Percentiles rank a stretch among this genome's conserved stretches.
phyloP scores from a whole-genome alignment of 257 asterid genomes.

The Petrea volubilis region DNA sequence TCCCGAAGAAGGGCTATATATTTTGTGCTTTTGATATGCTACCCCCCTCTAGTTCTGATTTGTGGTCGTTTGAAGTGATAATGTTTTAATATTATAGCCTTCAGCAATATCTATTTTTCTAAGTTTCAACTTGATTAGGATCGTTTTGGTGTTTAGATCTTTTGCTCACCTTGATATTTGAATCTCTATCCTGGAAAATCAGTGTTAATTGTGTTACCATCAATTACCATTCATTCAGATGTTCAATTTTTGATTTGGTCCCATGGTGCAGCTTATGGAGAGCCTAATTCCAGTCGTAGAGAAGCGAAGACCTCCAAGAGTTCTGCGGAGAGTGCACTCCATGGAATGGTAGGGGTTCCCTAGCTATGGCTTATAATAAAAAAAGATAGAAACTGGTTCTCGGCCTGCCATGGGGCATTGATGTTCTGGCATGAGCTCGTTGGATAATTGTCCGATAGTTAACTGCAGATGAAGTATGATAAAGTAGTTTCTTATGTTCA shows the following conservation, averaged over 20 bases:
- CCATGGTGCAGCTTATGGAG: slow-evolving; percentile 65
- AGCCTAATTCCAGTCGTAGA: slow-evolving; percentile 63
- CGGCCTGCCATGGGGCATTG: slow-evolving; percentile 21
- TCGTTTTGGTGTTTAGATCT: background rate
- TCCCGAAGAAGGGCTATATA: background rate
- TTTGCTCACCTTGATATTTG: background rate
- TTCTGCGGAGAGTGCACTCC: slow-evolving; percentile 53
- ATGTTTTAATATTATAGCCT: background rate
- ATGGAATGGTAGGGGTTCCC: slow-evolving; percentile 40
- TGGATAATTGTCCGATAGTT: slow-evolving; percentile 10
- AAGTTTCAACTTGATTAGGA: background rate
- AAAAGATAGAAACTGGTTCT: slow-evolving; percentile 22
- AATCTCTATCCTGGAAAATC: background rate
- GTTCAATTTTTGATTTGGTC: background rate
- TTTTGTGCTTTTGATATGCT: background rate
- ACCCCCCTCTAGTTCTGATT: background rate
- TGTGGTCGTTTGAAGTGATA: background rate
- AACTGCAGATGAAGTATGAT: slow-evolving; percentile 13
- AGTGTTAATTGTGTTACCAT: background rate
- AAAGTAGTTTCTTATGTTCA: background rate
- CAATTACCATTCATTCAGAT: background rate
- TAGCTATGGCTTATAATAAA: slow-evolving; percentile 14
- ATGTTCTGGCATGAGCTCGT: slow-evolving; percentile 29
- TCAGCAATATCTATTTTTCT: background rate
- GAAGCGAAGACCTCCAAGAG: slow-evolving; percentile 54